Percentiles rank a stretch among this genome's conserved stretches.
These are phyloP conservation scores for Lophium mytilinum DNA, from an alignment of 495 filamentous ascomycete species.

Conservation along the genomic window DNA sequence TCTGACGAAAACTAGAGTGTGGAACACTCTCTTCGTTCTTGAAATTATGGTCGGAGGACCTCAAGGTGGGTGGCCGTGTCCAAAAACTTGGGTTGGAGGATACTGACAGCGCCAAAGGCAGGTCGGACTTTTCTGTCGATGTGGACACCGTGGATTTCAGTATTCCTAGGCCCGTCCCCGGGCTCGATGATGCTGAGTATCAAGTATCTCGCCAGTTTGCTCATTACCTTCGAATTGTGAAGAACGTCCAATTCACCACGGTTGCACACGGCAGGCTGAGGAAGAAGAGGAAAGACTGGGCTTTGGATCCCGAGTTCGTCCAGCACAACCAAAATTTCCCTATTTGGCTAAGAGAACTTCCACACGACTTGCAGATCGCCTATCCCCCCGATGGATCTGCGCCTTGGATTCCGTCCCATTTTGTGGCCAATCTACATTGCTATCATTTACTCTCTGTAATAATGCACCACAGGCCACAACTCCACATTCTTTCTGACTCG, in stretches of 20 bases:
- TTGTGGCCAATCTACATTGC: constrained; percentile 83
- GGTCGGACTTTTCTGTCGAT: constrained; percentile 69
- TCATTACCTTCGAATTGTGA: constrained; percentile 67
- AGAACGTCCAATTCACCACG: constrained; percentile 70
- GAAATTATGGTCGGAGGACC: constrained; percentile 93
- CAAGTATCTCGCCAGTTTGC: constrained; percentile 73
- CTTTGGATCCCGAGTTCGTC: constrained; percentile 73
- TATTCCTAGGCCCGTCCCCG: constrained; percentile 52
- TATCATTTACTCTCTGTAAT: constrained; percentile 87
- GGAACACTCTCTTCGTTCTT: constrained; percentile 80
- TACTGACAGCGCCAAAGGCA: constrained; percentile 45
- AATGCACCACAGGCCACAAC: constrained; percentile 80
- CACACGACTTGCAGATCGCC: constrained; percentile 66
- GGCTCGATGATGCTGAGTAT: constrained; percentile 68
- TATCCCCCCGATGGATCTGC: constrained; percentile 73
- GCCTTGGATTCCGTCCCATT: constrained; percentile 83
- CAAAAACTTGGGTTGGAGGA: background rate
- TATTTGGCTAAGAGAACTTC: constrained; percentile 70
- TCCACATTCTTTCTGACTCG: constrained; percentile 62
- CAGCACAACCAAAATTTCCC: constrained; percentile 65
- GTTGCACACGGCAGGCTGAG: constrained; percentile 69
- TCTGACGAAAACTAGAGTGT: constrained; percentile 73
- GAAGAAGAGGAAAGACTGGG: constrained; percentile 77
- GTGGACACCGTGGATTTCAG: constrained; percentile 70
- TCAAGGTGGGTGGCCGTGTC: constrained; percentile 56